phyloP scores from a whole-genome alignment of 495 filamentous ascomycete genomes.

The Neurospora cerealis region DNA sequence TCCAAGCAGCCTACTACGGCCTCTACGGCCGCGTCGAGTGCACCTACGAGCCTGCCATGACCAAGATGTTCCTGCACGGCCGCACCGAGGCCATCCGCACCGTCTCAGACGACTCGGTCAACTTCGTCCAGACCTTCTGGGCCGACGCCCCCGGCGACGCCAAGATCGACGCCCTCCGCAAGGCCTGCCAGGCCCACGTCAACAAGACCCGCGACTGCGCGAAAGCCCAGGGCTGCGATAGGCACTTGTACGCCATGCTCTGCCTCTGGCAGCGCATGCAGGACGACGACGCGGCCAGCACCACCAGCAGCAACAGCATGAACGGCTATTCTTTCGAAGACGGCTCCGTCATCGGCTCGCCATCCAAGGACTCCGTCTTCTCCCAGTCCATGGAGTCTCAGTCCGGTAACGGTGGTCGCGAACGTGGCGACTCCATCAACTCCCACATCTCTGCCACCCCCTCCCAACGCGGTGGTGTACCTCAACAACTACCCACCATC shows the following conservation, averaged over 20 bases:
- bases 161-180: slow-evolving; percentile 76
- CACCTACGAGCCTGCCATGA: slow-evolving; percentile 98
- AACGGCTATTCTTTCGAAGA: slow-evolving; percentile 44
- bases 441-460: slow-evolving; percentile 19
- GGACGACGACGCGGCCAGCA: slow-evolving; percentile 57
- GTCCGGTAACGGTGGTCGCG: slow-evolving; percentile 17
- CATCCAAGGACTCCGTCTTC: slow-evolving; percentile 35
- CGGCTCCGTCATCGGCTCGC: slow-evolving; percentile 41
- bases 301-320: slow-evolving; percentile 39
- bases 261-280: slow-evolving; percentile 88
- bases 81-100: slow-evolving; percentile 89
- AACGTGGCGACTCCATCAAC: slow-evolving; percentile 27
- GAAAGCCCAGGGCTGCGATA: slow-evolving; percentile 85
- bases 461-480: background rate
- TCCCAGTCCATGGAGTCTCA: slow-evolving; percentile 17
- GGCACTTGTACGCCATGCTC: slow-evolving; percentile 89
- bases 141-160: slow-evolving; percentile 70
- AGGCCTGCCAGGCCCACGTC: slow-evolving; percentile 74
- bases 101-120: slow-evolving; percentile 67
- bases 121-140: slow-evolving; percentile 94
- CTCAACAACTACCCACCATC: slow-evolving; percentile 55
- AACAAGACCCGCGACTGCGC: slow-evolving; percentile 75
- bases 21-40: slow-evolving; percentile 90
- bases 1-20: slow-evolving; percentile 97
- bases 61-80: slow-evolving; percentile 84